Base-by-base conservation (phyloP, 495 filamentous ascomycete genomes). In the Chaetomium cochliodes region DNA sequence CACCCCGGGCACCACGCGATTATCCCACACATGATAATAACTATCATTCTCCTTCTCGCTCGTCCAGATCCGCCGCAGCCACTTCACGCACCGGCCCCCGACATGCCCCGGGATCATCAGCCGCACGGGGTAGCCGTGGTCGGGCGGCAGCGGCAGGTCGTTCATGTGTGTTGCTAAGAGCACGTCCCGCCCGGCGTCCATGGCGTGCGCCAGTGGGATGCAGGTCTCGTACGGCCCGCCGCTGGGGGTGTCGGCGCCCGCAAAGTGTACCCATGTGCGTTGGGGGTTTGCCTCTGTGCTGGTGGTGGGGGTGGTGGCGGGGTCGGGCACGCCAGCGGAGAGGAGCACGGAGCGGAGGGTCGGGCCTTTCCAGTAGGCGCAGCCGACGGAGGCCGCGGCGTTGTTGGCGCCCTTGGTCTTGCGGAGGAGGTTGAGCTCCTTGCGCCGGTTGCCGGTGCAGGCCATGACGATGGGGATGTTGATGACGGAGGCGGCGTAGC, bases 371-470 rank as follows among this genome's bases (percentile, higher is more conserved):
- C 65, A 64, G 55, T 67, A 67, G 15, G 65, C 65, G 22, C 55
- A 60, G 26, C 61, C 65, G 15, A 64, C 65, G 1, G 61, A 64
- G 9, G 26, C 55, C 20, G 65, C 65, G 61, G 39, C 61, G 56
- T 67, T 67, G 62, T 67, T 67, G 55, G 62, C 54, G 49, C 65
- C 65, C 23, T 64, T 67, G 18, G 54, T 67, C 22, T 67, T 67
- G 55, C 61, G 65, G 9, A 59, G 41, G 22, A 67, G 65, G 49
- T 67, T 67, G 26, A 67, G 60, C 33, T 64, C 65, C n/a, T 64
- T 67, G 49, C 65, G 53, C n/a, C 65, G 54, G 61, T 67, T 67
- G 55, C 65, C 65, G 1, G 47, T 59, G 54, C 65, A 67, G 46
- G 65, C 65, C 15, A 67, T 64, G 46, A 61, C 33, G 53, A 67